Base-by-base conservation (phyloP, 495 filamentous ascomycete species). In the Pyrenopolyporus hunteri region DNA sequence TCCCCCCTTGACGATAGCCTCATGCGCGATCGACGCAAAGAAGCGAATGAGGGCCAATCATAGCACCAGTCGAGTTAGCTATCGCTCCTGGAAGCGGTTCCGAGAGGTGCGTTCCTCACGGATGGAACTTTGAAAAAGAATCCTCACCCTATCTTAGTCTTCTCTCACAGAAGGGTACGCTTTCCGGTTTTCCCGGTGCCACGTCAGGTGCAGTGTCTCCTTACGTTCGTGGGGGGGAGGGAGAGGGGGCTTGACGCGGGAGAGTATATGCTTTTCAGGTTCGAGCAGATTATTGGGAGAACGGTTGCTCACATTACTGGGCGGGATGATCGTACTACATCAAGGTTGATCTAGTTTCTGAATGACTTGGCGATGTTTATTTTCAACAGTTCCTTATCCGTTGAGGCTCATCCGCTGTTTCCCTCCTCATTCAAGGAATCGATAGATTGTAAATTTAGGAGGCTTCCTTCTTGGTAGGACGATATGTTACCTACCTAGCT, bases 151-250 rank as follows among this genome's bases (percentile, higher is more conserved):
- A 66, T 66, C 44, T 61, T 35, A 35, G 50, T 52, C 50, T 61
- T 29, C 51, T 51, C 47, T 57, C 33, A 57, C 45, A 26, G 13
- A 31, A 45, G 56, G 61, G 28, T 39, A 14, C 37, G 37, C 20
- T 17, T 61, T 60, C 63, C 63, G 63, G 46, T 19, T 47, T 43
- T 57, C 20, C 62, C 52, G 49, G 52, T 46, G 42, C 63, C 46
- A 66, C 63, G 63, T 66, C 40, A 65, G 39, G 56, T 37, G 36
- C 44, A 51, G 52, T 46, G 37, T 16, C 33, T 56, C 19, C 43
- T 48, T 4, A 36, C 40, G 52, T 48, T 48, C 57, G 57, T 60
- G 63, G 51, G 63, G 56, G 47, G 14, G 13, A 35, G 25, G n/a
- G n/a, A n/a, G n/a, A n/a, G n/a, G n/a, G n/a, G n/a, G n/a, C n/a